These are phyloP conservation scores for Odonthalia washingtoniensis DNA, from an alignment of 31 red algal species.

Conservation along the genomic window DNA sequence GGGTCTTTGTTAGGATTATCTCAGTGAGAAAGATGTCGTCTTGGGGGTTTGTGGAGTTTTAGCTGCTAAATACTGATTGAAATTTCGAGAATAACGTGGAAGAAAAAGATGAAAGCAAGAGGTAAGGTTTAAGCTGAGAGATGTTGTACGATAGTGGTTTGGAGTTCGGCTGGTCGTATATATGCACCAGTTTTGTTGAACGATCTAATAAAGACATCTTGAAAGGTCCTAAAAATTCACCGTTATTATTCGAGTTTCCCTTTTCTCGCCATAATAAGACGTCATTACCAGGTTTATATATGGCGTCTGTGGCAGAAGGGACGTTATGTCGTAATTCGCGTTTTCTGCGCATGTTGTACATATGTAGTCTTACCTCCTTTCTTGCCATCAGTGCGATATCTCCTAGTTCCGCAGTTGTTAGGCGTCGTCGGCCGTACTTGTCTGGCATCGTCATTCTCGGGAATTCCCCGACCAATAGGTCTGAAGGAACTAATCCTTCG, in stretches of 20 bases:
- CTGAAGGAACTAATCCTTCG: constrained; percentile 32
- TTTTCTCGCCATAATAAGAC: constrained; percentile 34
- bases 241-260: background rate
- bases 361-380: background rate
- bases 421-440: background rate
- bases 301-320: background rate
- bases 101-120: background rate
- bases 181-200: constrained; percentile 13
- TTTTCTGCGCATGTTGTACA: background rate
- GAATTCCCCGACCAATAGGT: constrained; percentile 27
- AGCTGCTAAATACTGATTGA: background rate
- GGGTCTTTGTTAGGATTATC: background rate
- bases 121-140: background rate
- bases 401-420: background rate
- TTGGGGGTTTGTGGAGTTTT: background rate
- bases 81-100: background rate
- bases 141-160: background rate
- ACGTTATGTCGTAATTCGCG: background rate
- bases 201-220: background rate
- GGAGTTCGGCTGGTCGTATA: background rate
- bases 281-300: background rate
- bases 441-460: background rate
- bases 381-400: background rate
- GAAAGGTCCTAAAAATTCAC: constrained; percentile 7
- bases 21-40: background rate